phyloP scores from a whole-genome alignment of 768 basidiomycete species.

The Pleurotus sapidus region DNA sequence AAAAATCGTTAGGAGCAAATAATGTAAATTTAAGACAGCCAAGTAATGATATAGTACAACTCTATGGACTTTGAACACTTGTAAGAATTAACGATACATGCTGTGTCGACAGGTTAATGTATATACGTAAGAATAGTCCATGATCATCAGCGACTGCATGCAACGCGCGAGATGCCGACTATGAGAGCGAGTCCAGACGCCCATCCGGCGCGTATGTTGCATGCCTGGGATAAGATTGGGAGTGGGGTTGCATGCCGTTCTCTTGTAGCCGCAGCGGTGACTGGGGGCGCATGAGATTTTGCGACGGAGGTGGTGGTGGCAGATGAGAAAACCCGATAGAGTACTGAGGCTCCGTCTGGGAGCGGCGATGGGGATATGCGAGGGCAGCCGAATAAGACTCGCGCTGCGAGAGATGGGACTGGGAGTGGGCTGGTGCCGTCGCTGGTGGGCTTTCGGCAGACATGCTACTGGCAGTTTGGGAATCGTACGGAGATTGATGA shows the following conservation, averaged over 20 bases:
- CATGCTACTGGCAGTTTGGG: slow-evolving; percentile 34
- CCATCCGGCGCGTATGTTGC: slow-evolving; percentile 42
- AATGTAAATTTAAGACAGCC: slow-evolving; percentile 2
- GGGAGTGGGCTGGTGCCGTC: slow-evolving; percentile 32
- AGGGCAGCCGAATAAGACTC: slow-evolving; percentile 23
- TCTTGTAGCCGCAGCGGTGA: slow-evolving; percentile 41
- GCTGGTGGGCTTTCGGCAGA: slow-evolving; percentile 41
- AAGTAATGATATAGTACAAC: slow-evolving; percentile 1
- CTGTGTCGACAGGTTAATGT: slow-evolving; percentile 10
- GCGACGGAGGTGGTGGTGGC: slow-evolving; percentile 39
- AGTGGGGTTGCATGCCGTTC: slow-evolving; percentile 22
- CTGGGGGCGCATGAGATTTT: slow-evolving; percentile 35
- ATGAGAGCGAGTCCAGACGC: slow-evolving; percentile 44
- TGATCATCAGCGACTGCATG: slow-evolving; percentile 5
- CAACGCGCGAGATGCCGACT: slow-evolving; percentile 21
- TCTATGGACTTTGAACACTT: background rate
- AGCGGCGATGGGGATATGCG: slow-evolving; percentile 50
- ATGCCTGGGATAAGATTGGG: slow-evolving; percentile 27
- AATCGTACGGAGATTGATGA: slow-evolving; percentile 44
- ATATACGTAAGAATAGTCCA: slow-evolving; percentile 13
- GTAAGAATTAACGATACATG: slow-evolving; percentile 8
- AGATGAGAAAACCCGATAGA: slow-evolving; percentile 46
- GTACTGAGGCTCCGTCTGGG: slow-evolving; percentile 54
- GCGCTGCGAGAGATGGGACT: slow-evolving; percentile 35
- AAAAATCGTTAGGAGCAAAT: slow-evolving; percentile 2